Evolutionary conservation across 1,284 basidiomycete genomes (phyloP), one percentile per base, ranked within the genome.

Genomic region (Exobasidium rhododendri): DNA sequence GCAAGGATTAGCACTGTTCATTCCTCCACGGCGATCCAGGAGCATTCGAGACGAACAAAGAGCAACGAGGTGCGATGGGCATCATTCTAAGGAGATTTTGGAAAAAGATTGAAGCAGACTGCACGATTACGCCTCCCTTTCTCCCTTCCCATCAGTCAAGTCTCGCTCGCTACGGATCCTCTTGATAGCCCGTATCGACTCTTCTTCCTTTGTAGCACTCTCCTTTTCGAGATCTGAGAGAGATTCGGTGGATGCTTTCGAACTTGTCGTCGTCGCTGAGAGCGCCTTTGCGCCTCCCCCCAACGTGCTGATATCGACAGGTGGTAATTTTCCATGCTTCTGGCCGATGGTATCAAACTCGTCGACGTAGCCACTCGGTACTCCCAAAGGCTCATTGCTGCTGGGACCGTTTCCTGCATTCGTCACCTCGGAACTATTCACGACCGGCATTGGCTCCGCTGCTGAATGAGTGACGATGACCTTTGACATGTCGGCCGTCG

Each of bases 331-430:
- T 6, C 52, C 52, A 44, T 55, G 52, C 28, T 31, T 44, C 11
- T 35, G 17, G 14, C 52, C 52, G 3, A 55, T 26, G 10, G 68
- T 63, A 32, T 69, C 69, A 7, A 70, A 5, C 31, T 70, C 69
- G 62, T 70, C 69, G 1, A 70, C 67, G 20, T 47, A 29, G 2
- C 68, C 68, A 14, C 13, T 13, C 3, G 68, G 66, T 3, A 69
- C 54, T 7, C 64, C 64, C 13, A 64, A 55, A 29, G 64, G 62
- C 22, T 20, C 47, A 50, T 50, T 50, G 24, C 47, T 50, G 47
- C 47, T 47, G 7, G 24, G 24, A 26, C 17, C 46, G 10, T 26
- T 17, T 47, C 46, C 46, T 13, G 24, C 46, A 47, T 47, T 22
- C 6, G 51, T 24, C 10, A 40, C 51, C 6, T 55, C 52, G 4